phyloP scores from a whole-genome alignment of 1,284 basidiomycete genomes.

The Ustilago sp. region DNA sequence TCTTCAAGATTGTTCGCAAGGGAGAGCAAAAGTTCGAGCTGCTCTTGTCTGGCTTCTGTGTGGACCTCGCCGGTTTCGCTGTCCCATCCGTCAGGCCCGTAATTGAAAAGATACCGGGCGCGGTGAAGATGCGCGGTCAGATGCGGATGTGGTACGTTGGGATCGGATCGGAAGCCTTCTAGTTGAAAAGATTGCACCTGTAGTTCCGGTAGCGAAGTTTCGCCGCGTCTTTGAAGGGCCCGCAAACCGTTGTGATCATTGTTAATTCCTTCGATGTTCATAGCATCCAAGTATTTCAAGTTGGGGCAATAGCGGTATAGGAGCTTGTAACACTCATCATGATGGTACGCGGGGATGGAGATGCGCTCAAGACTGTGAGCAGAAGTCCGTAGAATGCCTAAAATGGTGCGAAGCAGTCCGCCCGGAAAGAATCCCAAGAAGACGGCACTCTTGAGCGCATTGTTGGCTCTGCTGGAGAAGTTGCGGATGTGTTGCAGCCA shows the following conservation, averaged over 20 bases:
- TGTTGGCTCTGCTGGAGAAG: constrained; percentile 3
- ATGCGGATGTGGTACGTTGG: not conserved
- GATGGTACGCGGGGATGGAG: not conserved
- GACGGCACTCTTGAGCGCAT: constrained; percentile 17
- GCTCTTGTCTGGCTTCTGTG: not conserved
- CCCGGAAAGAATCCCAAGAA: constrained; percentile 1
- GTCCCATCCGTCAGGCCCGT: not conserved
- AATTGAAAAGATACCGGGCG: not conserved
- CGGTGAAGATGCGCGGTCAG: not conserved
- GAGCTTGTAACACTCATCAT: not conserved
- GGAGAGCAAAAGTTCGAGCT: not conserved
- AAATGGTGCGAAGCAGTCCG: not conserved
- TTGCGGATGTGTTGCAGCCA: constrained; percentile 19
- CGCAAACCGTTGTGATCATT: not conserved
- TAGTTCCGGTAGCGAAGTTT: not conserved
- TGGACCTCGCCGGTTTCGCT: not conserved
- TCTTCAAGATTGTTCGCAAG: constrained; percentile 10
- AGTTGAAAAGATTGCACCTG: not conserved
- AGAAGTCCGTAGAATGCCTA: constrained; percentile 14
- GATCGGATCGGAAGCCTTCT: not conserved
- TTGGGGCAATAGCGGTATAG: constrained; percentile 24
- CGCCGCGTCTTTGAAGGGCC: not conserved
- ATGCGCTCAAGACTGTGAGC: constrained; percentile 17
- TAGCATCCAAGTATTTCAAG: constrained; percentile 4
- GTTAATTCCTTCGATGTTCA: not conserved